Percentiles rank a stretch among this genome's conserved stretches.
phyloP scores from a whole-genome alignment of 345 rosid genomes.

The Brassica cretica region DNA sequence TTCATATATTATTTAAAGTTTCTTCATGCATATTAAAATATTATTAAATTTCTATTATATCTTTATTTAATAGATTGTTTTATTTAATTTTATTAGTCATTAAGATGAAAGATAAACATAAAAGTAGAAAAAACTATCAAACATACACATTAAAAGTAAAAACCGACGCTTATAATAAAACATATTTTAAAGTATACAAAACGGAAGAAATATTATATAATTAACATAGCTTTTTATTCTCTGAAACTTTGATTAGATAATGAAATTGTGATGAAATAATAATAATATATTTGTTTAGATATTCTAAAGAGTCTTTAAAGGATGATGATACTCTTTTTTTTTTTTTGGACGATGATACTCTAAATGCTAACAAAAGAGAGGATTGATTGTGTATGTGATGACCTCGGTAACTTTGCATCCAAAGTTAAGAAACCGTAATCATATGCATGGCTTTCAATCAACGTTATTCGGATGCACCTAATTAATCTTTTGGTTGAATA shows the following conservation, averaged over 20 bases:
- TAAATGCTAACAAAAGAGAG: conserved; percentile 11
- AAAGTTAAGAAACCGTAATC: conserved; percentile 7
- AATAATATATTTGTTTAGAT: background rate
- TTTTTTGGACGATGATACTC: background rate
- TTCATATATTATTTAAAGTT: too few relatives aligned
- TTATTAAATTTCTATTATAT: too few relatives aligned
- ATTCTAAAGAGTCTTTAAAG: background rate
- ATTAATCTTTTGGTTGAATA: conserved; percentile 4
- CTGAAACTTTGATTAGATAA: background rate
- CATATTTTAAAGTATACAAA: too few relatives aligned
- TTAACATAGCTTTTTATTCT: background rate
- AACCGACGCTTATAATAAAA: too few relatives aligned
- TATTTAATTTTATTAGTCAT: too few relatives aligned
- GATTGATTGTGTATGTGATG: conserved; percentile 5
- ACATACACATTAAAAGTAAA: too few relatives aligned
- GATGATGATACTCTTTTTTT: background rate
- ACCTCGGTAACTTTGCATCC: conserved; percentile 13
- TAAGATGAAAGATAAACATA: too few relatives aligned
- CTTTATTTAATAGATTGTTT: too few relatives aligned
- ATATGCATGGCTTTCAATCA: background rate
- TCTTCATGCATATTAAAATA: too few relatives aligned
- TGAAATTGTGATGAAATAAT: background rate
- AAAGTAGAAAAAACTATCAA: too few relatives aligned
- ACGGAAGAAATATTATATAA: background rate
- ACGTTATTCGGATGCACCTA: conserved; percentile 13